These are phyloP conservation scores for Mycena capillaripes DNA, from an alignment of 768 basidiomycete genomes.

Conservation along the genomic window DNA sequence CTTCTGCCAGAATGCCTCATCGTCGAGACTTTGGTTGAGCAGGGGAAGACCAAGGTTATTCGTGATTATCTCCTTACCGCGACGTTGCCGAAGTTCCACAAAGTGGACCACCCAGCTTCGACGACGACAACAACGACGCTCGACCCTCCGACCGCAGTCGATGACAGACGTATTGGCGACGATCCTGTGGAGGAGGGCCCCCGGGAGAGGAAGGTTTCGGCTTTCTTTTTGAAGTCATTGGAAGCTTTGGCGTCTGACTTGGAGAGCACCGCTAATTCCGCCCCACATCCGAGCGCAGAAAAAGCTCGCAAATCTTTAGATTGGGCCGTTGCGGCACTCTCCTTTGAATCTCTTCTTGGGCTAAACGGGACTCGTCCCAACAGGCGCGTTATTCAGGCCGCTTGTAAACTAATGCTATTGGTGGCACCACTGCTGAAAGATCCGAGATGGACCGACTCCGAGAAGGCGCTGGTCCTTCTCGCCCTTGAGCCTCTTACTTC, in stretches of 20 bases:
- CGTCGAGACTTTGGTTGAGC: constrained; percentile 71
- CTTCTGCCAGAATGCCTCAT: constrained; percentile 79
- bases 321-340: constrained; percentile 72
- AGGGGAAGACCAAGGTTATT: constrained; percentile 69
- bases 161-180: constrained; percentile 14
- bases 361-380: constrained; percentile 76
- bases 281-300: constrained; percentile 67
- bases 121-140: neutral
- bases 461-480: constrained; percentile 74
- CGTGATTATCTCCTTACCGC: constrained; percentile 80
- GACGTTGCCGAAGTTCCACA: constrained; percentile 62
- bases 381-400: constrained; percentile 71
- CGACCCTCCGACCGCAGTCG: constrained; percentile 14
- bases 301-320: constrained; percentile 78
- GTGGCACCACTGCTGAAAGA: constrained; percentile 56
- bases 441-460: constrained; percentile 68
- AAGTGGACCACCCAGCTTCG: neutral
- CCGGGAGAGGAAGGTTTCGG: constrained; percentile 74
- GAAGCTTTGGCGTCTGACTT: constrained; percentile 65
- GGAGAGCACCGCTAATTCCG: constrained; percentile 52
- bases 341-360: constrained; percentile 76
- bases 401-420: constrained; percentile 62
- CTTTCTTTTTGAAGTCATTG: constrained; percentile 74
- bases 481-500: constrained; percentile 76
- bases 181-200: constrained; percentile 49